A percentile compares a stretch with the other conserved stretches of the same genome.
Conservation (phyloP, 2,329 filamentous ascomycete species). For the Aspergillus niger region DNA sequence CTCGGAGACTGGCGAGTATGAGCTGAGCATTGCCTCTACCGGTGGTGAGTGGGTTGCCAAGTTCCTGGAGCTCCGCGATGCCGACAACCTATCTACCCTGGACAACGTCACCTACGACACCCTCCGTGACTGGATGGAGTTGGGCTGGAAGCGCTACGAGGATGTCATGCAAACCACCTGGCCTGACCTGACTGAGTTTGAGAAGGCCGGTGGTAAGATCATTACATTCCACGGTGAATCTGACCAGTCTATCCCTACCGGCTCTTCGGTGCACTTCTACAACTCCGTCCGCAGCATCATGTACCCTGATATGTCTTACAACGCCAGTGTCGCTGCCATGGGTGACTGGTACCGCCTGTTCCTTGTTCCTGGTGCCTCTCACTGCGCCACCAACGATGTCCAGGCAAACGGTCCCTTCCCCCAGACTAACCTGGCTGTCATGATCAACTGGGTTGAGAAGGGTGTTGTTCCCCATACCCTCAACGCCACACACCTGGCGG, state of each 20-base stretch:
- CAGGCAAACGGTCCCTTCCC: conserved; percentile 49
- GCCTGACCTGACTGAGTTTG: conserved; percentile 56
- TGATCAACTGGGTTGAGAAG: conserved; percentile 58
- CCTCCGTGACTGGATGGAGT: conserved; percentile 58
- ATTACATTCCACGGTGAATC: conserved; percentile 62
- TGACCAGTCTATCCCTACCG: conserved; percentile 56
- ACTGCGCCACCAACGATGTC: conserved; percentile 51
- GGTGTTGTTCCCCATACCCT: conserved; percentile 48
- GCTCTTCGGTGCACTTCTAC: conserved; percentile 58
- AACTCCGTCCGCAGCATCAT: conserved; percentile 56
- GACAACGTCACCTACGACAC: conserved; percentile 59
- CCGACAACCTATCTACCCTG: conserved; percentile 46
- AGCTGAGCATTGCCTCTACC: conserved; percentile 32
- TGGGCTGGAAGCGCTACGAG: conserved; percentile 51
- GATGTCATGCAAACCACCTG: conserved; percentile 57
- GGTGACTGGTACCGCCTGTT: conserved; percentile 59
- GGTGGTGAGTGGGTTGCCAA: conserved; percentile 44
- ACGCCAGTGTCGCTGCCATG: conserved; percentile 45
- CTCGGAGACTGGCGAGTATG: conserved; percentile 32
- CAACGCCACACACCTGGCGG: conserved; percentile 37
- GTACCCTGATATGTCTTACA: conserved; percentile 46
- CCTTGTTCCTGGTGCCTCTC: conserved; percentile 57
- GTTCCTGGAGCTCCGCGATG: conserved; percentile 31
- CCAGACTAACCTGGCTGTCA: conserved; percentile 48
- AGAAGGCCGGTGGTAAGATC: conserved; percentile 55